phyloP scores from a whole-genome alignment of 2,329 filamentous ascomycete genomes.

The Paecilomyces niveus region DNA sequence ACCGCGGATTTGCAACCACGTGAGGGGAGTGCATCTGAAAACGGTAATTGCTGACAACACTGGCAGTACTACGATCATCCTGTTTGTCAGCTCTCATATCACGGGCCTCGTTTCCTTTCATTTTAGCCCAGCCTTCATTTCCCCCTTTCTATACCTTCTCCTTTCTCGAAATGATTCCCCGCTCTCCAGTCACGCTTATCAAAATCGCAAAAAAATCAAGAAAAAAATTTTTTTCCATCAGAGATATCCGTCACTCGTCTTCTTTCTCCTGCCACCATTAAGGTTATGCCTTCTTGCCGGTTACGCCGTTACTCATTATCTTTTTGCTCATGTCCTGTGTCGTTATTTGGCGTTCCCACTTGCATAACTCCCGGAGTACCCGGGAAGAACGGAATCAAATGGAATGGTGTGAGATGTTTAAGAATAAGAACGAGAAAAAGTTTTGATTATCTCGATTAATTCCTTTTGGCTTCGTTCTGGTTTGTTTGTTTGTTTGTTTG shows the following conservation, averaged over 20 bases:
- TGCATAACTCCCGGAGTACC: neutral
- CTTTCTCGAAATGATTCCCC: neutral
- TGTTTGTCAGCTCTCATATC: neutral
- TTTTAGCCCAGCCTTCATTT: neutral
- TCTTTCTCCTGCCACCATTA: neutral
- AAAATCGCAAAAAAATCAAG: neutral
- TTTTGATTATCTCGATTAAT: neutral
- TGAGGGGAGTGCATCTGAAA: neutral
- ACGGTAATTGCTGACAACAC: neutral
- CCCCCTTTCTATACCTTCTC: neutral
- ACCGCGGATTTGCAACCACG: neutral
- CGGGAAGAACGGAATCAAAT: neutral
- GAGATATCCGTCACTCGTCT: neutral
- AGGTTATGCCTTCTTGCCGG: neutral
- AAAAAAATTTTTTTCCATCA: neutral
- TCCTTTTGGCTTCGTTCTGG: neutral
- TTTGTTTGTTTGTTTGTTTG: neutral
- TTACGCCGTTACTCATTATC: neutral
- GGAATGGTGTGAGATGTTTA: neutral
- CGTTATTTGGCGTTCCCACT: neutral
- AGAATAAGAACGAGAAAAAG: neutral
- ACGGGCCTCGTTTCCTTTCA: neutral
- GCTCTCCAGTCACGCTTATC: neutral
- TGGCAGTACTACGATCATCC: neutral
- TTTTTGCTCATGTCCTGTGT: neutral